phyloP scores from a whole-genome alignment of 2,329 filamentous ascomycete genomes.

The Fusarium udum region DNA sequence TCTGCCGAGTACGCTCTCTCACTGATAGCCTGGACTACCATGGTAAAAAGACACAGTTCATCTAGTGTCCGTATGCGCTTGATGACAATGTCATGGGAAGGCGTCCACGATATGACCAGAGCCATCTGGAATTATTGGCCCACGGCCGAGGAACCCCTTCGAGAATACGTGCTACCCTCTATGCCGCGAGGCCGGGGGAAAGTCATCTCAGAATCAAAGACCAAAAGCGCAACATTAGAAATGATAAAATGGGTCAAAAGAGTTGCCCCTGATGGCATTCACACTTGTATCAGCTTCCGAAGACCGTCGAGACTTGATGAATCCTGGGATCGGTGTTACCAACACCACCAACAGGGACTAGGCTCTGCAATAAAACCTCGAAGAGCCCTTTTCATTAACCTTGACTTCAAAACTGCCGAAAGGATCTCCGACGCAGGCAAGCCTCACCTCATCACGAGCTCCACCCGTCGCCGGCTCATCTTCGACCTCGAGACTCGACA shows the following conservation, averaged over 20 bases:
- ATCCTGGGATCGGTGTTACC: neutral
- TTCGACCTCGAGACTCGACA: neutral
- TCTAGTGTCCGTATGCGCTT: fast-evolving
- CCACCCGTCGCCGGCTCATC: neutral
- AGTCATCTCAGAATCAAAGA: neutral
- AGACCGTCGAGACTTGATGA: neutral
- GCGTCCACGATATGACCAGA: neutral
- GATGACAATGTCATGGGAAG: neutral
- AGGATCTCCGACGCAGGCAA: neutral
- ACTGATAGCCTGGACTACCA: neutral
- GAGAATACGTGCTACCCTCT: neutral
- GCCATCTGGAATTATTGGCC: neutral
- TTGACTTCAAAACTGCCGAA: neutral
- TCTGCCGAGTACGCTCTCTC: neutral
- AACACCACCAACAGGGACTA: neutral
- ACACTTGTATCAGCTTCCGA: neutral
- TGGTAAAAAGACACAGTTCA: neutral
- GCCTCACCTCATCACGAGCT: neutral
- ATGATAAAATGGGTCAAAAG: neutral
- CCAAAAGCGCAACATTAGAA: neutral
- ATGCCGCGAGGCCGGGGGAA: neutral
- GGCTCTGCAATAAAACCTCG: neutral
- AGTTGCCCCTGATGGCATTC: neutral
- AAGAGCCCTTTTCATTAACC: neutral
- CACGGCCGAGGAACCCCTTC: neutral